phyloP scores from a whole-genome alignment of 352 stramenopile species.

The Phytophthora kernoviae region DNA sequence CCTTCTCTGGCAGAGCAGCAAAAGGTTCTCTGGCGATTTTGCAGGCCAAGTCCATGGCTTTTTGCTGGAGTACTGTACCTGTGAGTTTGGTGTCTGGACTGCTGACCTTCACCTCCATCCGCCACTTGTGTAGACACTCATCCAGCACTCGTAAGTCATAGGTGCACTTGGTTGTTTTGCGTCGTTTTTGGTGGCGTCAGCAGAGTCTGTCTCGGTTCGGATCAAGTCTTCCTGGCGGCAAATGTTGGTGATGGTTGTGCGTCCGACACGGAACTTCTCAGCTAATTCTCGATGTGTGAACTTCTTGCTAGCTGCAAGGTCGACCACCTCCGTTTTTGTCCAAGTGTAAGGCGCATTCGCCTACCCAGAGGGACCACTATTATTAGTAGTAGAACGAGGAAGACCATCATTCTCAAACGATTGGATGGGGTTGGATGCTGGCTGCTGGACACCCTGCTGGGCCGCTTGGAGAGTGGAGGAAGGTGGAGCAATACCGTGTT shows the following conservation, averaged over 20 bases:
- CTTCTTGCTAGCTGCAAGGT: slow-evolving; percentile 83
- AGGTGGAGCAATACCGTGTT: slow-evolving; percentile 34
- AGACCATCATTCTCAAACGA: slow-evolving; percentile 19
- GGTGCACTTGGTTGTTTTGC: slow-evolving; percentile 87
- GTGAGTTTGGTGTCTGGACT: slow-evolving; percentile 82
- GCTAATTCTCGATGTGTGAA: slow-evolving; percentile 86
- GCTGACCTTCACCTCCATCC: slow-evolving; percentile 85
- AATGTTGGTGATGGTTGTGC: slow-evolving; percentile 89
- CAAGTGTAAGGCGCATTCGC: slow-evolving; percentile 80
- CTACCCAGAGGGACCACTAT: slow-evolving; percentile 30
- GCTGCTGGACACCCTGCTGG: background rate
- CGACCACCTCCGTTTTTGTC: slow-evolving; percentile 87
- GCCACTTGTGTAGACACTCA: slow-evolving; percentile 88
- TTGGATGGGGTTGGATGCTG: no score
- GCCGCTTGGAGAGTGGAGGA: slow-evolving; percentile 35
- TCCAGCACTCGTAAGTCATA: slow-evolving; percentile 84
- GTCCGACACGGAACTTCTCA: slow-evolving; percentile 79
- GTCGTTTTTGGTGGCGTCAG: slow-evolving; percentile 85
- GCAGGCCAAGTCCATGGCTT: slow-evolving; percentile 81
- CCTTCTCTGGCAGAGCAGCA: slow-evolving; percentile 71
- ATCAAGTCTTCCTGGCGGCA: slow-evolving; percentile 85
- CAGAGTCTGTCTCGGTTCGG: slow-evolving; percentile 84
- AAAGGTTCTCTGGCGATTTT: slow-evolving; percentile 79
- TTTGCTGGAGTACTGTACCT: slow-evolving; percentile 80
- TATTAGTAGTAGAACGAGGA: background rate